These are phyloP conservation scores for Pichia occidentalis DNA, from an alignment of 805 yeast genomes.

Conservation along the genomic window DNA sequence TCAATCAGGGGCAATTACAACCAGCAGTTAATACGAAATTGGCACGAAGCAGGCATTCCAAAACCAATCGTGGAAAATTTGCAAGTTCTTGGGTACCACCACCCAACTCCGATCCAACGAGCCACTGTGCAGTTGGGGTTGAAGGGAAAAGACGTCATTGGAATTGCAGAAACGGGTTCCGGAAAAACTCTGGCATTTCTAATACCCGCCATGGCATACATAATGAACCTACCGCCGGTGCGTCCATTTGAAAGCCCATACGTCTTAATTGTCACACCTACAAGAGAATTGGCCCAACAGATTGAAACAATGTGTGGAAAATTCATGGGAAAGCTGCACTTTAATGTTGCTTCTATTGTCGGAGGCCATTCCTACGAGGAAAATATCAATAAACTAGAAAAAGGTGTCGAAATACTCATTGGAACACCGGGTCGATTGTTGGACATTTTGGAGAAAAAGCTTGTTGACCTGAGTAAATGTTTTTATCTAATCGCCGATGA, in stretches of 20 bases:
- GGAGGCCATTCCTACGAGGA: conserved; percentile 82
- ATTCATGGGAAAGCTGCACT: conserved; percentile 27
- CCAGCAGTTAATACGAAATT: conserved; percentile 59
- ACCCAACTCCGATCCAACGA: conserved; percentile 89
- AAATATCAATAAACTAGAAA: conserved; percentile 50
- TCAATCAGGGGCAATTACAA: conserved; percentile 44
- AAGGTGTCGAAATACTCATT: conserved; percentile 71
- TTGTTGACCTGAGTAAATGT: conserved; percentile 54
- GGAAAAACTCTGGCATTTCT: conserved; percentile 87
- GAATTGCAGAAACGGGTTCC: conserved; percentile 94
- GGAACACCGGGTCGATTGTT: conserved; percentile 93
- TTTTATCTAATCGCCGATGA: conserved; percentile 78
- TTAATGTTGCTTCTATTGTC: conserved; percentile 58
- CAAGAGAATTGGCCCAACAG: conserved; percentile 90
- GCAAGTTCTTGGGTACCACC: conserved; percentile 36
- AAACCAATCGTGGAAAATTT: conserved; percentile 29
- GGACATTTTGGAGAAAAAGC: conserved; percentile 69
- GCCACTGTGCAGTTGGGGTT: conserved; percentile 75
- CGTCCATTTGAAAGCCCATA: conserved; percentile 58
- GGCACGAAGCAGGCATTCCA: conserved; percentile 62
- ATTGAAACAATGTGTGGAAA: conserved; percentile 57
- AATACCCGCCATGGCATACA: conserved; percentile 60
- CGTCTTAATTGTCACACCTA: conserved; percentile 78
- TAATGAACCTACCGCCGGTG: conserved; percentile 40
- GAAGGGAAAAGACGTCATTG: conserved; percentile 59